These are phyloP conservation scores for Kickxella alabastrina DNA, from an alignment of 192 early-diverging fungal genomes.

Conservation along the genomic window DNA sequence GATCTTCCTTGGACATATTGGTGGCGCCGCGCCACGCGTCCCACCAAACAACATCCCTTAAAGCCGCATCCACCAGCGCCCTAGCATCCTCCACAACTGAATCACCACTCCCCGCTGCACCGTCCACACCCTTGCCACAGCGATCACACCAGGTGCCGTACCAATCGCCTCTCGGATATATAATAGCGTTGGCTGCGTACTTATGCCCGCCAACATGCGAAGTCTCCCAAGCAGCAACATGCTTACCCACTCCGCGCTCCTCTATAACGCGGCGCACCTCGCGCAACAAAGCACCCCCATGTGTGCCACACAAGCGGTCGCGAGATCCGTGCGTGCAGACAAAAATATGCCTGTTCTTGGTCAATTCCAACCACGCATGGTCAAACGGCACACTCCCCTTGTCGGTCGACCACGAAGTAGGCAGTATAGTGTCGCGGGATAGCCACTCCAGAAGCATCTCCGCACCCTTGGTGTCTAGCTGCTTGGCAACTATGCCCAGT, in stretches of 20 bases:
- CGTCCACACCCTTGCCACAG: too few relatives aligned
- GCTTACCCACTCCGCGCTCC: slow-evolving; percentile 11
- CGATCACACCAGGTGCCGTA: slow-evolving; percentile 48
- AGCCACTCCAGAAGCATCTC: slow-evolving; percentile 29
- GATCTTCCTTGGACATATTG: slow-evolving; percentile 45
- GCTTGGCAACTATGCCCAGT: slow-evolving; percentile 26
- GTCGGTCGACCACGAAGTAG: slow-evolving; percentile 26
- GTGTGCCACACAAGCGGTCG: slow-evolving; percentile 35
- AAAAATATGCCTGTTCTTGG: slow-evolving; percentile 44
- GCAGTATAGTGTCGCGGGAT: slow-evolving; percentile 18
- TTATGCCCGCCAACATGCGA: slow-evolving; percentile 54
- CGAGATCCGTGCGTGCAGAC: slow-evolving; percentile 49
- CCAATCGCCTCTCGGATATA: slow-evolving; percentile 53
- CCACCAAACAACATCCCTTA: slow-evolving; percentile 38
- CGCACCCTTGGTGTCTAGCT: slow-evolving; percentile 33
- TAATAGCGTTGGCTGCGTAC: slow-evolving; percentile 48
- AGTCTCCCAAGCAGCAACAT: slow-evolving; percentile 41
- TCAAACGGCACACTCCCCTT: slow-evolving; percentile 20
- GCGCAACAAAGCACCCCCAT: slow-evolving; percentile 28
- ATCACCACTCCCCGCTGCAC: too few relatives aligned
- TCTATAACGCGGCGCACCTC: slow-evolving; percentile 25
- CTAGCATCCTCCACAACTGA: slow-evolving; percentile 18
- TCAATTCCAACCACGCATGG: slow-evolving; percentile 41
- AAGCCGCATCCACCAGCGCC: slow-evolving; percentile 29
- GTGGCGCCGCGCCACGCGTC: slow-evolving; percentile 49